Conservation (phyloP, 1,284 basidiomycete genomes). For the Macrocybe sp. region DNA sequence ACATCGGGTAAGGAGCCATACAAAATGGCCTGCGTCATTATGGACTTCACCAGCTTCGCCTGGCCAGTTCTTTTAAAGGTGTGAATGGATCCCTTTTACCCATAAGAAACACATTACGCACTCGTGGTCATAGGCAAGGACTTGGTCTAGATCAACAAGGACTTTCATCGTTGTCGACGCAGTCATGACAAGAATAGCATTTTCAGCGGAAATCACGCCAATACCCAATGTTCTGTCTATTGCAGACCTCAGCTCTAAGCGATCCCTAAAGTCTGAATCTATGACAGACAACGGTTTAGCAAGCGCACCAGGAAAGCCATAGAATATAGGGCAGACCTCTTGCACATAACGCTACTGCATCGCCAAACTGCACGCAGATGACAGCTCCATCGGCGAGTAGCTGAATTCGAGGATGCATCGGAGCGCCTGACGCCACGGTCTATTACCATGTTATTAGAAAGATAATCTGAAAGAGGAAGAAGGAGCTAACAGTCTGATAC, state of each 20-base stretch:
- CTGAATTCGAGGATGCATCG: slow-evolving; percentile 64
- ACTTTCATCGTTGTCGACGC: slow-evolving; percentile 66
- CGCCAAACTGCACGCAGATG: slow-evolving; percentile 66
- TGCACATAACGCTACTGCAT: slow-evolving; percentile 69
- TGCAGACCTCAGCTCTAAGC: slow-evolving; percentile 64
- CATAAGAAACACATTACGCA: background rate
- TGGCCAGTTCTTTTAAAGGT: slow-evolving; percentile 46
- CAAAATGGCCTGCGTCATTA: slow-evolving; percentile 84
- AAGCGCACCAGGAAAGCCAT: background rate
- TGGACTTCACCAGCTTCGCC: slow-evolving; percentile 71
- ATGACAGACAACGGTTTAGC: background rate
- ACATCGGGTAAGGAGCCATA: slow-evolving; percentile 70
- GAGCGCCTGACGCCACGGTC: slow-evolving; percentile 63
- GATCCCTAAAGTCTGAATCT: slow-evolving; percentile 70
- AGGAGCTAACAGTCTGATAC: slow-evolving; percentile 64
- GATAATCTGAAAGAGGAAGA: background rate
- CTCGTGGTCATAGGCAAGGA: slow-evolving; percentile 27
- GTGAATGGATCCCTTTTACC: background rate
- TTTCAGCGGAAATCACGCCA: slow-evolving; percentile 47
- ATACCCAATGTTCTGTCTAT: slow-evolving; percentile 68
- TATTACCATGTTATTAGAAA: slow-evolving; percentile 2
- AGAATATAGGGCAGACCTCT: slow-evolving; percentile 37
- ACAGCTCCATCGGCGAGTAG: slow-evolving; percentile 52
- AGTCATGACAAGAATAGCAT: slow-evolving; percentile 56
- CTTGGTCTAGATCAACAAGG: slow-evolving; percentile 54